phyloP scores from a whole-genome alignment of 306 rosid species.

The Cucumis sativus region Cucumber_9930_V3 NC_026660.2:22092501-22093000 shows the following conservation, averaged over 20 bases:
- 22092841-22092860: constrained; percentile 87
- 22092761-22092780: constrained; percentile 30
- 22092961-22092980: background rate
- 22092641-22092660: too few relatives aligned
- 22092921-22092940: background rate
- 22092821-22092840: constrained; percentile 25
- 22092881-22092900: constrained; percentile 91
- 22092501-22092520: background rate
- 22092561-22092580: background rate
- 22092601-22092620: too few relatives aligned
- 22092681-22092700: too few relatives aligned
- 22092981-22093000: background rate
- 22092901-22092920: constrained; percentile 17
- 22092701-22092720: too few relatives aligned
- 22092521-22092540: background rate
- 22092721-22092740: too few relatives aligned
- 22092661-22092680: background rate
- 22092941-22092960: background rate
- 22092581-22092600: too few relatives aligned
- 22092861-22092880: constrained; percentile 57
- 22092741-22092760: constrained; percentile 11
- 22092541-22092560: background rate
- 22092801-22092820: constrained; percentile 25
- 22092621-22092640: too few relatives aligned
- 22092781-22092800: constrained; percentile 29